These are phyloP conservation scores for Kodamaea sp. DNA, from an alignment of 1,139 yeast genomes.

Conservation along the genomic window DNA sequence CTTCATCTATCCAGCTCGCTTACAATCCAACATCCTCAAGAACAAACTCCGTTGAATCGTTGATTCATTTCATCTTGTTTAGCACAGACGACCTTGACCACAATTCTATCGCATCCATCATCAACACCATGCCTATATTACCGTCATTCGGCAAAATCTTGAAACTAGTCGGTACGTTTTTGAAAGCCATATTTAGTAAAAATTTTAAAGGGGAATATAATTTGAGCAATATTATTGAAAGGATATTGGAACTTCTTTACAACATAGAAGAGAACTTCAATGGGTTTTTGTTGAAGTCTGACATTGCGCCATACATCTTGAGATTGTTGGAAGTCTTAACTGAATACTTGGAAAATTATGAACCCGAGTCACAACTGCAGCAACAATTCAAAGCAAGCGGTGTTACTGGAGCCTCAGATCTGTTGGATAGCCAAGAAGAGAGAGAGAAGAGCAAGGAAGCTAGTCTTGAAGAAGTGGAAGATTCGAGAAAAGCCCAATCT, in stretches of 20 bases:
- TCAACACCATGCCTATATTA: constrained; percentile 64
- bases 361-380: neutral
- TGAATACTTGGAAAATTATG: constrained; percentile 11
- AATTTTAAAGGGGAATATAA: constrained; percentile 26
- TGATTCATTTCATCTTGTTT: constrained; percentile 73
- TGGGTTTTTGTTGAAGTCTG: constrained; percentile 43
- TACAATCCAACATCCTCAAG: constrained; percentile 7
- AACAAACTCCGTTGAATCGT: constrained; percentile 55
- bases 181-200: constrained; percentile 22
- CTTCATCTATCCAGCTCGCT: constrained; percentile 14
- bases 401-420: too few relatives aligned
- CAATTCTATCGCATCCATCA: constrained; percentile 42
- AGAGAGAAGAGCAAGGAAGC: constrained; percentile 1
- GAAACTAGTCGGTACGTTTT: constrained; percentile 31
- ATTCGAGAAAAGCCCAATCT: neutral
- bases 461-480: neutral
- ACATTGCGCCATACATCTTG: constrained; percentile 42
- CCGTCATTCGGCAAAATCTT: constrained; percentile 59
- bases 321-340: constrained; percentile 34
- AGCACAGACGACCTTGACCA: constrained; percentile 26
- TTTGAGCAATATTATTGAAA: constrained; percentile 13
- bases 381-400: neutral
- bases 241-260: constrained; percentile 25
- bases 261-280: constrained; percentile 37
- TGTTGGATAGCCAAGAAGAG: neutral